These are phyloP conservation scores for Hyphopichia burtonii DNA, from an alignment of 1,139 yeast species.

Conservation along the genomic window DNA sequence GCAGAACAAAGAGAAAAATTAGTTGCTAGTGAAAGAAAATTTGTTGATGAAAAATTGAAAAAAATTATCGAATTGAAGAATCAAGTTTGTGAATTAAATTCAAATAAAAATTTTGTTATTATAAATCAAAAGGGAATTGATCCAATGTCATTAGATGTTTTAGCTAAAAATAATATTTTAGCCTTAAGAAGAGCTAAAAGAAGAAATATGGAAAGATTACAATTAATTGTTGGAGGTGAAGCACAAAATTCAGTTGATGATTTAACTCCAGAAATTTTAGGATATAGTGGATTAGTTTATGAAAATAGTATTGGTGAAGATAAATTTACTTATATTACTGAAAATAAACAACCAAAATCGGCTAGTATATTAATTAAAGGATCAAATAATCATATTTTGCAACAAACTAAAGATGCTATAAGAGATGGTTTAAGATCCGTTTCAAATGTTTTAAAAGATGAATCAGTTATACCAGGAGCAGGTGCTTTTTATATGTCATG, in stretches of 20 bases:
- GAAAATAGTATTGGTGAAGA: slow-evolving; percentile 97
- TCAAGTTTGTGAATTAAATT: slow-evolving; percentile 78
- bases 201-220: slow-evolving; percentile 98
- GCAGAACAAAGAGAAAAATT: slow-evolving; percentile 97
- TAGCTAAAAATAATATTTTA: slow-evolving; percentile 89
- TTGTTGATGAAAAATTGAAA: slow-evolving; percentile 90
- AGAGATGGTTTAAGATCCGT: slow-evolving; percentile 97
- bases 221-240: slow-evolving; percentile 93
- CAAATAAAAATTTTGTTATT: slow-evolving; percentile 81
- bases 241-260: slow-evolving; percentile 98
- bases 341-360: slow-evolving; percentile 86
- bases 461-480: slow-evolving; percentile 89
- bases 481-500: slow-evolving; percentile 93
- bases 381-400: slow-evolving; percentile 82
- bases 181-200: slow-evolving; percentile 98
- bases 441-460: slow-evolving; percentile 84
- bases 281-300: slow-evolving; percentile 87
- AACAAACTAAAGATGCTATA: slow-evolving; percentile 94
- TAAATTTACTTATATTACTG: slow-evolving; percentile 93
- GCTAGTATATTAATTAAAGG: slow-evolving; percentile 93
- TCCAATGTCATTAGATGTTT: slow-evolving; percentile 93
- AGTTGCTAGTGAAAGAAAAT: slow-evolving; percentile 89
- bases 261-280: slow-evolving; percentile 77
- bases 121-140: slow-evolving; percentile 99
- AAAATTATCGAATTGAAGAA: slow-evolving; percentile 92